Percentiles rank a stretch among this genome's conserved stretches.
These are phyloP conservation scores for Arthrobotrys megalospora DNA, from an alignment of 2,329 filamentous ascomycete genomes.

Conservation along the genomic window DNA sequence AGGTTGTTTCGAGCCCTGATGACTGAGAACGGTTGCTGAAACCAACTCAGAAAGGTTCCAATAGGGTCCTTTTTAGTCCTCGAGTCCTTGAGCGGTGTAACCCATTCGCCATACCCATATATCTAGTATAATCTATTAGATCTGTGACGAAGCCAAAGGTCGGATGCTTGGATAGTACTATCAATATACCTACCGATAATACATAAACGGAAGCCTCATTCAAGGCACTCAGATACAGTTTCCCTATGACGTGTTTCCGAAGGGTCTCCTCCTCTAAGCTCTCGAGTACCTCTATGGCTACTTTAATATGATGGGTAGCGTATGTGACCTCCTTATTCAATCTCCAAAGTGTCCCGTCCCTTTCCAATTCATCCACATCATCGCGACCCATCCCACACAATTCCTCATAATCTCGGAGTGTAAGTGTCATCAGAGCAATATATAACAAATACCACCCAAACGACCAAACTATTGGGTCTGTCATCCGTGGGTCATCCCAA, in stretches of 20 bases:
- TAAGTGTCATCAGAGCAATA: neutral
- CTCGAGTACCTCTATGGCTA: slow-evolving; percentile 10
- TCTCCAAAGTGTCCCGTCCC: neutral
- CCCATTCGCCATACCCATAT: slow-evolving; percentile 30
- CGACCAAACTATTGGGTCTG: slow-evolving; percentile 1
- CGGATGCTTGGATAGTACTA: neutral
- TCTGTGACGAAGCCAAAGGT: neutral
- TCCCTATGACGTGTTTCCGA: neutral
- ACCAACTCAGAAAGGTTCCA: slow-evolving; percentile 9
- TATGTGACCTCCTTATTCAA: neutral
- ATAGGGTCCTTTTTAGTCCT: slow-evolving; percentile 21
- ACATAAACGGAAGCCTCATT: slow-evolving; percentile 16
- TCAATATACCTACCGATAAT: slow-evolving; percentile 11
- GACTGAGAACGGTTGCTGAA: slow-evolving; percentile 7
- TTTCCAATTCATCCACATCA: neutral
- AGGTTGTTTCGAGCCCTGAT: neutral
- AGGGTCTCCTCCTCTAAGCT: slow-evolving; percentile 5
- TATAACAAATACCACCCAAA: slow-evolving; percentile 16
- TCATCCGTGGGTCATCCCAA: neutral
- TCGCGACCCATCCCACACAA: neutral
- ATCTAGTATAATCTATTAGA: slow-evolving; percentile 20
- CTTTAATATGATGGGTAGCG: slow-evolving; percentile 6
- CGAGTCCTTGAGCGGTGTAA: neutral
- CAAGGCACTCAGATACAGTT: slow-evolving; percentile 1
- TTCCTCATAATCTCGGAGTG: neutral